These are phyloP conservation scores for Alternaria infectoria DNA, from an alignment of 2,329 filamentous ascomycete genomes.

Conservation along the genomic window DNA sequence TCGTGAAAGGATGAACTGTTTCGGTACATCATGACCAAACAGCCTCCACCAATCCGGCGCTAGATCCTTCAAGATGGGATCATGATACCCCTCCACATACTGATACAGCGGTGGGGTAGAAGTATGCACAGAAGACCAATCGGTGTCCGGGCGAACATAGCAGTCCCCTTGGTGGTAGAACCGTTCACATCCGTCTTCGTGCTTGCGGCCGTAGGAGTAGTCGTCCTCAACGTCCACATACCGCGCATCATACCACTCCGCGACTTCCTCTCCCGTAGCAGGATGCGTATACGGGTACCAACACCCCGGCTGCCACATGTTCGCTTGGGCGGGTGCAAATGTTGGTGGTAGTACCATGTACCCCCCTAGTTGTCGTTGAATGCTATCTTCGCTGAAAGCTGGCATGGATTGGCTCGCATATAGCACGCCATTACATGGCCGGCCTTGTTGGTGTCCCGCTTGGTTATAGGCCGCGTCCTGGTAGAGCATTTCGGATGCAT, in stretches of 20 bases:
- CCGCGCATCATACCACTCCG: background rate
- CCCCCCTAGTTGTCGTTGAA: constrained; percentile 4
- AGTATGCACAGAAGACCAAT: no score
- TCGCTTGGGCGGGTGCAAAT: background rate
- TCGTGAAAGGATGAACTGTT: background rate
- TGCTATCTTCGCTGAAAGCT: constrained; percentile 12
- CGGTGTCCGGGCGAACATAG: background rate
- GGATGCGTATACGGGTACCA: background rate
- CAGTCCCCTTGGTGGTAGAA: background rate
- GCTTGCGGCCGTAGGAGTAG: background rate
- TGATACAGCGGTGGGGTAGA: background rate
- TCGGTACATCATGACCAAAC: background rate
- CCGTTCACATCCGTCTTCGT: background rate
- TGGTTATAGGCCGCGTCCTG: background rate
- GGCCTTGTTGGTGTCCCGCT: background rate
- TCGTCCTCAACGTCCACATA: accelerated
- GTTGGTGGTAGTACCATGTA: background rate
- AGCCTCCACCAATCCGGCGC: background rate
- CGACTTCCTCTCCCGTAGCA: background rate
- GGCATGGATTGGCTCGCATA: background rate
- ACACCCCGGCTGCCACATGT: background rate
- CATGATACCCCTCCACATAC: background rate
- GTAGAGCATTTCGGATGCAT: background rate
- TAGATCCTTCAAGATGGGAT: background rate
- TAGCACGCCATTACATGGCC: background rate